These are phyloP conservation scores for Maudiozyma bulderi DNA, from an alignment of 805 yeast genomes.

Conservation along the genomic window DNA sequence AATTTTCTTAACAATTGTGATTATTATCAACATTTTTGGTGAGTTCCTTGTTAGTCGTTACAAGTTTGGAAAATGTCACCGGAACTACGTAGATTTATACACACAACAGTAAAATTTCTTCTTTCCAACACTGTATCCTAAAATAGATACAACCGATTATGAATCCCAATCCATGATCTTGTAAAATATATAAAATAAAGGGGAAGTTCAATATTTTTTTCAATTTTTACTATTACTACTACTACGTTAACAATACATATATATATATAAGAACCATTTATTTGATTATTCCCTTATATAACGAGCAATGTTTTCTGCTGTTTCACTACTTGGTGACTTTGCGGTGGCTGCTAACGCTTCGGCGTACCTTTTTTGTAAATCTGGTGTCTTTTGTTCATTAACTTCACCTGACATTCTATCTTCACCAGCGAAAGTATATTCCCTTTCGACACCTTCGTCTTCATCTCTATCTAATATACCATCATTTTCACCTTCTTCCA, in stretches of 20 bases:
- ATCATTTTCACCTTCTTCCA: slow-evolving; percentile 35
- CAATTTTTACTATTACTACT: too few relatives aligned
- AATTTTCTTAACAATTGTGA: too few relatives aligned
- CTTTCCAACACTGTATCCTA: too few relatives aligned
- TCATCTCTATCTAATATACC: slow-evolving; percentile 38
- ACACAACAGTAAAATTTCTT: too few relatives aligned
- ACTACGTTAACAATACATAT: background rate
- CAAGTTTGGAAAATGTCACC: too few relatives aligned
- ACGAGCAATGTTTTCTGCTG: slow-evolving; percentile 65
- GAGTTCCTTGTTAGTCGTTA: too few relatives aligned
- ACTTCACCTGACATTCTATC: slow-evolving; percentile 51
- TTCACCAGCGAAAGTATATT: slow-evolving; percentile 63
- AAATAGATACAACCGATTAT: too few relatives aligned
- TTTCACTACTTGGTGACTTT: slow-evolving; percentile 50
- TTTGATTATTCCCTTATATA: slow-evolving; percentile 39
- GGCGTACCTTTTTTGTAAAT: slow-evolving; percentile 60
- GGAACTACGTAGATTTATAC: too few relatives aligned
- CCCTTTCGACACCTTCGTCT: slow-evolving; percentile 50
- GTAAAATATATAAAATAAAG: too few relatives aligned
- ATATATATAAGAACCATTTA: background rate
- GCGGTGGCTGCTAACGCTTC: slow-evolving; percentile 58
- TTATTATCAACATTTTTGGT: too few relatives aligned
- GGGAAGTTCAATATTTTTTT: too few relatives aligned
- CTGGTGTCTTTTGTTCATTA: slow-evolving; percentile 34
- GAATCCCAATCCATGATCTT: too few relatives aligned